Base-by-base conservation (phyloP, 2,329 filamentous ascomycete genomes). In the Pyrenophora tritici-repentis region DNA sequence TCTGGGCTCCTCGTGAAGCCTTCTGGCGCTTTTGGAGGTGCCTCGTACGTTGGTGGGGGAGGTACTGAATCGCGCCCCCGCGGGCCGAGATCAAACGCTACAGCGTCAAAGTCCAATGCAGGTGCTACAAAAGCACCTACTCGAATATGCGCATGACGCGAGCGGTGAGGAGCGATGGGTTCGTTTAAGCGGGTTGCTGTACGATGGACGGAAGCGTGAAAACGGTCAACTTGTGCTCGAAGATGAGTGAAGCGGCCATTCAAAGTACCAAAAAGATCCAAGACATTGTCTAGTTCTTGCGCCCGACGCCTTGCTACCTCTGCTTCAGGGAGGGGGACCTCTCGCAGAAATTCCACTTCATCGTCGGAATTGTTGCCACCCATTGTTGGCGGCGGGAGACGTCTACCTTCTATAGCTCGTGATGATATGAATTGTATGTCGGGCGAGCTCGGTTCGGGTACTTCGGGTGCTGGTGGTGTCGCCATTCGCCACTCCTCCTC, bases 1-100 rank as follows among this genome's bases (percentile, higher is more conserved):
- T 78, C 83, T 0, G 90, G 89, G 41, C 85, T 85, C 51, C 92
- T 82, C 1, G 90, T 96, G 65, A 94, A 97, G 0, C 92, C 93
- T n/a, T 84, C 77, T 5, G 82, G 81, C 0, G 89, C 79, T 0
- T 85, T 76, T n/a, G 81, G 78, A 0, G 89, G 86, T 0, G 86
- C 79, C 36, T 87, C 82, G 70, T 93, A 83, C 62, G 74, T 76
- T 6, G 73, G 71, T n/a, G 71, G 65, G 2, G 59, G 41, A 9
- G 59, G 42, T 16, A 70, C 65, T 18, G 60, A 45, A 32, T 59
- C 51, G 22, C 53, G 50, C n/a, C 54, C 50, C 12, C 66, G 66
- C 4, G 68, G 45, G 0, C 74, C 76, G 50, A 80, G 26, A 14
- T 78, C 71, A 54, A 83, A 80, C 0, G 68, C 80, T 9, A 76